These are phyloP conservation scores for Populus pruinosa DNA, from an alignment of 345 rosid species.

Conservation along the genomic window DNA sequence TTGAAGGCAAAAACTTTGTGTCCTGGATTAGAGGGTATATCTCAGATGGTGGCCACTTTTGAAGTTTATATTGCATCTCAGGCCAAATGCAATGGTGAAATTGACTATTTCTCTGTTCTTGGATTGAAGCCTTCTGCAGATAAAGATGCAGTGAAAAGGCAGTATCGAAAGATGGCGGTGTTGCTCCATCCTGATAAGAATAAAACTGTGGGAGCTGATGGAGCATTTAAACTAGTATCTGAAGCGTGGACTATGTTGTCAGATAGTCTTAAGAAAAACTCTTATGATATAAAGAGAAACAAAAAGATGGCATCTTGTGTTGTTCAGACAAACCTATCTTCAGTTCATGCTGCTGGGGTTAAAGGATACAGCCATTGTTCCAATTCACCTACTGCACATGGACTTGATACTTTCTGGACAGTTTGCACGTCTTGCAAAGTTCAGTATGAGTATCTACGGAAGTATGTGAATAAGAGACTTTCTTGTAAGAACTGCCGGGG, in stretches of 20 bases:
- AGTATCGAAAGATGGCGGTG: constrained; percentile 86
- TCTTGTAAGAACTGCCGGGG: constrained; percentile 99
- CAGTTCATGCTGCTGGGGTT: constrained; percentile 46
- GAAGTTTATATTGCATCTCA: constrained; percentile 88
- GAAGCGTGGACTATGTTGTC: constrained; percentile 90
- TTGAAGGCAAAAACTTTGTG: constrained; percentile 66
- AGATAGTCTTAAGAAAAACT: constrained; percentile 58
- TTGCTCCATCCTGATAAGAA: constrained; percentile 94
- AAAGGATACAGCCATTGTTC: constrained; percentile 46
- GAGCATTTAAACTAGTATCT: constrained; percentile 90
- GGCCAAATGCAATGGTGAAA: constrained; percentile 52
- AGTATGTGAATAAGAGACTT: constrained; percentile 92
- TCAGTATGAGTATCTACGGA: constrained; percentile 93
- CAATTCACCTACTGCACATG: constrained; percentile 44
- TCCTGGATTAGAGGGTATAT: constrained; percentile 82
- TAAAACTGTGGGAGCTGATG: constrained; percentile 91
- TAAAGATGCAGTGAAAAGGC: constrained; percentile 80
- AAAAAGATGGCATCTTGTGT: constrained; percentile 33
- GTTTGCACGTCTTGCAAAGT: constrained; percentile 97
- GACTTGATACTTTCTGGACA: constrained; percentile 95
- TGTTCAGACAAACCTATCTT: constrained; percentile 40
- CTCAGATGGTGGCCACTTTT: constrained; percentile 92
- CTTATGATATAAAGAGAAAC: constrained; percentile 53
- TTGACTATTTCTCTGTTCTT: constrained; percentile 79
- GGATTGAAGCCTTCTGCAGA: constrained; percentile 92